Conservation (phyloP, 768 basidiomycete species). For the Arthromyces matolae region DNA sequence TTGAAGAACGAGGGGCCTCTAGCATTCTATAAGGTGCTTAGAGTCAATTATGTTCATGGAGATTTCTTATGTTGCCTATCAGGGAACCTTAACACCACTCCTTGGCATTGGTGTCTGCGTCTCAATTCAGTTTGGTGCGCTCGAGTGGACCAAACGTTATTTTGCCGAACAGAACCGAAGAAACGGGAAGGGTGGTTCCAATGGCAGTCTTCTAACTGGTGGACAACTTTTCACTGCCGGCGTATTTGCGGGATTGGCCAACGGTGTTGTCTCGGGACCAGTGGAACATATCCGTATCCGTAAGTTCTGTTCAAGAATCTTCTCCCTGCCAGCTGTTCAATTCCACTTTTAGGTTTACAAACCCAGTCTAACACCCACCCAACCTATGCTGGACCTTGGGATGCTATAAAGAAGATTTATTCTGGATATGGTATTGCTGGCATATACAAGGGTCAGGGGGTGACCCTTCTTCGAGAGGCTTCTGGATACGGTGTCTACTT, state of each 20-base stretch:
- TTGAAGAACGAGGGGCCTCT: slow-evolving; percentile 87
- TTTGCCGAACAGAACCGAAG: slow-evolving; percentile 63
- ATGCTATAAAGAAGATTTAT: slow-evolving; percentile 85
- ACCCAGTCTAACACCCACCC: slow-evolving; percentile 81
- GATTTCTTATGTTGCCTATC: slow-evolving; percentile 6
- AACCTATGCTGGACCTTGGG: slow-evolving; percentile 77
- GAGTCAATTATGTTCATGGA: neutral
- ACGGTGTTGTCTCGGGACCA: slow-evolving; percentile 90
- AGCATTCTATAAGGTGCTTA: slow-evolving; percentile 87
- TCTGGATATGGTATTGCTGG: slow-evolving; percentile 72
- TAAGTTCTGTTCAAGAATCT: slow-evolving; percentile 35
- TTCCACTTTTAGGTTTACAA: slow-evolving; percentile 66
- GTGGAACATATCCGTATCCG: slow-evolving; percentile 98
- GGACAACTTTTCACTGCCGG: slow-evolving; percentile 75
- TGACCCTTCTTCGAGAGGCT: slow-evolving; percentile 83
- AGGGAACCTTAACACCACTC: slow-evolving; percentile 90
- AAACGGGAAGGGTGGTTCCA: slow-evolving; percentile 57
- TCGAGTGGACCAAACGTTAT: slow-evolving; percentile 81
- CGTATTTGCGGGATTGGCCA: slow-evolving; percentile 82
- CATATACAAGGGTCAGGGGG: slow-evolving; percentile 89
- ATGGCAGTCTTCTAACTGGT: slow-evolving; percentile 55
- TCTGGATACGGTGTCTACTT: slow-evolving; percentile 87
- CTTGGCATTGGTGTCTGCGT: slow-evolving; percentile 93
- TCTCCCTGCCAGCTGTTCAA: slow-evolving; percentile 2
- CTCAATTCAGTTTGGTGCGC: slow-evolving; percentile 91